phyloP scores from a whole-genome alignment of 1,284 basidiomycete genomes.

The Heterobasidion occidentale region DNA sequence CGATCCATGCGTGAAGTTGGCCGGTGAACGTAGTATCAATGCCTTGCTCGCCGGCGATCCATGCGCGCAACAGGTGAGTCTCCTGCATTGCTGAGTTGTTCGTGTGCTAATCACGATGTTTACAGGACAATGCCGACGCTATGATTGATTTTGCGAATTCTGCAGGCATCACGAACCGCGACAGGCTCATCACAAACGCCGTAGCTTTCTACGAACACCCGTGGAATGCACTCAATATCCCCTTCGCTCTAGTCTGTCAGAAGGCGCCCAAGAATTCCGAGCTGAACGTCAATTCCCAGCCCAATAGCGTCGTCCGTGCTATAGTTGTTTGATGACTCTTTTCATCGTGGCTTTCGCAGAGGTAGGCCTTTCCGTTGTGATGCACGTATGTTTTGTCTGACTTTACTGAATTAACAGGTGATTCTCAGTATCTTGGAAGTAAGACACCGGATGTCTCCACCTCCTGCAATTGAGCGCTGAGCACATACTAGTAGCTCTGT shows the following conservation, averaged over 20 bases:
- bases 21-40: conserved; percentile 29
- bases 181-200: conserved; percentile 32
- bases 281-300: conserved; percentile 38
- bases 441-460: conserved; percentile 23
- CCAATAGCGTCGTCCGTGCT: conserved; percentile 28
- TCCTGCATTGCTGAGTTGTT: no score
- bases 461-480: conserved; percentile 3
- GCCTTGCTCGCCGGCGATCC: conserved; percentile 34
- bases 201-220: conserved; percentile 31
- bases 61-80: conserved; percentile 20
- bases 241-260: conserved; percentile 41
- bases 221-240: conserved; percentile 32
- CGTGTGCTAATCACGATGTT: no score
- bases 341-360: conserved; percentile 10
- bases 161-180: conserved; percentile 27
- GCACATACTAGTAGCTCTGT: no score
- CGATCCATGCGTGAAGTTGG: conserved; percentile 32
- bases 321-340: conserved; percentile 25
- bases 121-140: conserved; percentile 36
- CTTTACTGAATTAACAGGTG: conserved; percentile 18
- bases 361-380: not conserved
- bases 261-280: conserved; percentile 39
- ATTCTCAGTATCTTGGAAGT: conserved; percentile 29
- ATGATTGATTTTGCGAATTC: conserved; percentile 43
- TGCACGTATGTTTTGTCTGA: no score